These are phyloP conservation scores for Linum lewisii DNA, from an alignment of 345 rosid genomes.

Conservation along the genomic window DNA sequence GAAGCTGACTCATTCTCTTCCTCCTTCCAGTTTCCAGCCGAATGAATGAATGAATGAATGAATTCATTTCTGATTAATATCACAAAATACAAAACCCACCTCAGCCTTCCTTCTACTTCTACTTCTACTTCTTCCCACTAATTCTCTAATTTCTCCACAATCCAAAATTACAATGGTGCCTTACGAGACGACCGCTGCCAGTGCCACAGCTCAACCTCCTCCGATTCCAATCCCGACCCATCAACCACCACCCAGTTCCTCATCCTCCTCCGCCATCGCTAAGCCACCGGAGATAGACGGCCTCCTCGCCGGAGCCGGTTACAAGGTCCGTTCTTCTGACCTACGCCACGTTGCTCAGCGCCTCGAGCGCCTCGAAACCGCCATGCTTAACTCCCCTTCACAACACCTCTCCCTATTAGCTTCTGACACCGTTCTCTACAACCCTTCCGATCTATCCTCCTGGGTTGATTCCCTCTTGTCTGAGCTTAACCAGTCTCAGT, in stretches of 20 bases:
- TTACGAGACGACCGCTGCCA: conserved; percentile 21
- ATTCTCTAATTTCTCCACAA: background rate
- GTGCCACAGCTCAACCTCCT: background rate
- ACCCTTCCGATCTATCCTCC: conserved; percentile 55
- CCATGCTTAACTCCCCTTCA: conserved; percentile 42
- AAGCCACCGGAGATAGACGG: conserved; percentile 38
- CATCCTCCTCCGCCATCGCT: conserved; percentile 24
- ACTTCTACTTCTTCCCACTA: background rate
- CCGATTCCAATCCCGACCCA: conserved; percentile 2
- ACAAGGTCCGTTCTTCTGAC: conserved; percentile 48
- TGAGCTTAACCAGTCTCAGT: conserved; percentile 32
- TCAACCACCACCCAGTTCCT: conserved; percentile 5
- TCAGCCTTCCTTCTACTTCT: background rate
- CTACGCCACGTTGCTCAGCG: conserved; percentile 52
- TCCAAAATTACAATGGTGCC: conserved; percentile 23
- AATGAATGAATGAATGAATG: too few relatives aligned
- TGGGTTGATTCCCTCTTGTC: conserved; percentile 58
- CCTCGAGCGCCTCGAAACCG: conserved; percentile 50
- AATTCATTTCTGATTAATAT: background rate
- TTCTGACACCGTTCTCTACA: conserved; percentile 41
- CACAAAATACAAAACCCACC: background rate
- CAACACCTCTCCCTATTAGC: conserved; percentile 31
- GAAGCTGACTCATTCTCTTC: background rate
- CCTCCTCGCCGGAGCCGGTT: conserved; percentile 53
- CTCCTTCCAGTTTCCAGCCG: background rate